Conservation (phyloP, 164 flowering plant genomes). For the Vitis rupestris region DNA sequence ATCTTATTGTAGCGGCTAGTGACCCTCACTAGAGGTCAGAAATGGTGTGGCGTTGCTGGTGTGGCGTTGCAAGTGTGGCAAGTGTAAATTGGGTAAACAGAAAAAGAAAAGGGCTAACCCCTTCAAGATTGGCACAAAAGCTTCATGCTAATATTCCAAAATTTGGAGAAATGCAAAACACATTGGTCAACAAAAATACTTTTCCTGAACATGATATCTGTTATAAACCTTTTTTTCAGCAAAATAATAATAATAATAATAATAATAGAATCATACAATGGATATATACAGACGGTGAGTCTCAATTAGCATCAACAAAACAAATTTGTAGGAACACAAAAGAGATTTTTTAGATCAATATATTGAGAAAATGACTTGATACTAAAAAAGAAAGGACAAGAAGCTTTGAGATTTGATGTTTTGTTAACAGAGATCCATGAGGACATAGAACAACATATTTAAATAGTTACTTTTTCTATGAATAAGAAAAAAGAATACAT, state of each 20-base stretch:
- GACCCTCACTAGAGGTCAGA: too few species aligned
- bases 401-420: constrained; percentile 1
- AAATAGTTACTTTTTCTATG: too few species aligned
- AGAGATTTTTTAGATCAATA: constrained; percentile 56
- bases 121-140: constrained; percentile 3
- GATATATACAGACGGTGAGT: constrained; percentile 42
- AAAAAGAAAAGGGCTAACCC: background rate
- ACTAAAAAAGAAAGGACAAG: background rate
- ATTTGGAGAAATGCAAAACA: constrained; percentile 2
- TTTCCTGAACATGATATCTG: constrained; percentile 12
- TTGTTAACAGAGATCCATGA: constrained; percentile 6
- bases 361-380: background rate
- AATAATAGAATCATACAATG: constrained; percentile 26
- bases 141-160: background rate
- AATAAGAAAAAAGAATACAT: too few species aligned
- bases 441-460: too few species aligned
- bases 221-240: background rate
- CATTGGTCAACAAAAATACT: background rate
- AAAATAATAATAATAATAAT: background rate
- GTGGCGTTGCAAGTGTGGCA: too few species aligned
- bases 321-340: constrained; percentile 85
- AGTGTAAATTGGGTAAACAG: too few species aligned
- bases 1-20: too few species aligned
- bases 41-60: too few species aligned
- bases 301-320: constrained; percentile 55